phyloP scores from a whole-genome alignment of 208 protist genomes.

The Porcisia deanei region DNA sequence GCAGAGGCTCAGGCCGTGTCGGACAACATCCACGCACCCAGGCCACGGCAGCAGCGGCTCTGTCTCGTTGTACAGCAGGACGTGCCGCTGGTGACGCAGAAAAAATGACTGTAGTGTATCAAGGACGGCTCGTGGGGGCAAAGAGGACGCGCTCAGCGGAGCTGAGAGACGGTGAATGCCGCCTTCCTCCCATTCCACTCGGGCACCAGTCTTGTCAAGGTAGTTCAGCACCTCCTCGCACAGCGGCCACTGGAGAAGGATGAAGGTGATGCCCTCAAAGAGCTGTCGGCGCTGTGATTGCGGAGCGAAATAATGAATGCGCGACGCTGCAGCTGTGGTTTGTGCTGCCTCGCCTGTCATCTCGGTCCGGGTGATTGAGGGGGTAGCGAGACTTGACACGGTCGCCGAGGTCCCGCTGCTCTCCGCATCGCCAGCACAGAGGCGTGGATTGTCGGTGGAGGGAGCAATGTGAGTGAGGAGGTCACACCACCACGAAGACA shows the following conservation, averaged over 20 bases:
- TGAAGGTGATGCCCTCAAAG: conserved; percentile 51
- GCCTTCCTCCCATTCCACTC: conserved; percentile 49
- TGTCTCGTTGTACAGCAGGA: conserved; percentile 58
- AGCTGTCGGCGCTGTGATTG: conserved; percentile 43
- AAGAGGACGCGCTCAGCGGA: background rate
- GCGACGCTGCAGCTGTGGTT: background rate
- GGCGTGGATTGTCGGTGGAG: background rate
- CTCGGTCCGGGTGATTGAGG: background rate
- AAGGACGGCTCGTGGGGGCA: background rate
- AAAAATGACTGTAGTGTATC: conserved; percentile 37
- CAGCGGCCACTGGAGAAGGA: conserved; percentile 60
- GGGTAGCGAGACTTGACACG: background rate
- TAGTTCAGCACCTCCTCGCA: conserved; percentile 60
- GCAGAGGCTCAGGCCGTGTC: conserved; percentile 36
- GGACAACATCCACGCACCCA: conserved; percentile 35
- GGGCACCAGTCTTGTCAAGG: conserved; percentile 47
- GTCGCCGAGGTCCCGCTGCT: background rate
- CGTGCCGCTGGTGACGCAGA: conserved; percentile 37
- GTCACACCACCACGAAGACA: conserved; percentile 26
- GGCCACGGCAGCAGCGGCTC: conserved; percentile 47
- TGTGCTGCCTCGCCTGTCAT: background rate
- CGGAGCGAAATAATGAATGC: conserved; percentile 29
- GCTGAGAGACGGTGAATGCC: background rate
- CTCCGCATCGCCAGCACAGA: background rate
- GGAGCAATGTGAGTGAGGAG: conserved; percentile 8